phyloP scores from a whole-genome alignment of 352 stramenopile genomes.

The Phytophthora pseudosyringae region DNA sequence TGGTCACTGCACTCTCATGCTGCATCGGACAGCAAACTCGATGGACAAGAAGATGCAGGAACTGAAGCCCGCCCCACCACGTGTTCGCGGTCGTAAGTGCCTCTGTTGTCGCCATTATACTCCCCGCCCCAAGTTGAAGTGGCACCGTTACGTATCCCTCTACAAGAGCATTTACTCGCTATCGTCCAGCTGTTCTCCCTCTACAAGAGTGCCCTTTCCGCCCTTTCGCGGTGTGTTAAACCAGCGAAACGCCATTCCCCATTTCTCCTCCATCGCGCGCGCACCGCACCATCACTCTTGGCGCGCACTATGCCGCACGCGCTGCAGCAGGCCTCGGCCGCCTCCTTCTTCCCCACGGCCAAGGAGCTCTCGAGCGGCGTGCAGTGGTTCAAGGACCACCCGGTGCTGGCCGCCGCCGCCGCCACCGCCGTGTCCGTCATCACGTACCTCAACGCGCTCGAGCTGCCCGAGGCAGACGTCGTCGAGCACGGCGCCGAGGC shows the following conservation, averaged over 20 bases:
- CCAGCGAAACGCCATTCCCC: constrained; percentile 19
- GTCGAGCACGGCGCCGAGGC: not conserved
- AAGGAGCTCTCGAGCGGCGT: constrained; percentile 85
- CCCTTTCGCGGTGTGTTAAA: constrained; percentile 22
- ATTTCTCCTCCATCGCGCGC: constrained; percentile 12
- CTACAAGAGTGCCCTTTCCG: too few relatives aligned
- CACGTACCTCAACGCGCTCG: constrained; percentile 76
- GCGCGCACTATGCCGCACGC: constrained; percentile 14
- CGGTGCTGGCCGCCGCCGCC: constrained; percentile 75
- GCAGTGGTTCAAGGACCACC: constrained; percentile 89
- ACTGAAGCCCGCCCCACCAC: too few relatives aligned
- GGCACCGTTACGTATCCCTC: too few relatives aligned
- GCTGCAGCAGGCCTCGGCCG: constrained; percentile 42
- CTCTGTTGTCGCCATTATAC: too few relatives aligned
- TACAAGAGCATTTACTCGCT: too few relatives aligned
- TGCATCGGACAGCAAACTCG: too few relatives aligned
- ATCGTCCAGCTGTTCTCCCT: too few relatives aligned
- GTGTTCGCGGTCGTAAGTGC: too few relatives aligned
- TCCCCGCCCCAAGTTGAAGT: too few relatives aligned
- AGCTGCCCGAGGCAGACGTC: constrained; percentile 29
- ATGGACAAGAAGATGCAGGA: too few relatives aligned
- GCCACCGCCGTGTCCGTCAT: constrained; percentile 86
- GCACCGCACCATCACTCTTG: constrained; percentile 35
- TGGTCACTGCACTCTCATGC: too few relatives aligned
- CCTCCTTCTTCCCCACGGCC: constrained; percentile 87